Evolutionary conservation across 768 basidiomycete species (phyloP), one percentile per base, ranked within the genome.

Genomic region (Suillus paluster): DNA sequence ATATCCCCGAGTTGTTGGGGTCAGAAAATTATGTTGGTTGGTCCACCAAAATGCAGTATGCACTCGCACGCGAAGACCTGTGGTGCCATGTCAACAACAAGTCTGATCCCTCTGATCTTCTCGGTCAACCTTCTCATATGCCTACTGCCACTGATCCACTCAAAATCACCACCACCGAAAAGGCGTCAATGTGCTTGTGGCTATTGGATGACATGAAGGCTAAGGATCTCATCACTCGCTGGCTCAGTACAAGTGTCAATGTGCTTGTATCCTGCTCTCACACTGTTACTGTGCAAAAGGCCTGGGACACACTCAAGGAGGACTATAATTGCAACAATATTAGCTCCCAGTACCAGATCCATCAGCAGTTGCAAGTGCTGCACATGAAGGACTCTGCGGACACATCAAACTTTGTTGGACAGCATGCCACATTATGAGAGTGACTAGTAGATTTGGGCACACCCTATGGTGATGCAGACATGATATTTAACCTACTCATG

Each of bases 381-480:
- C 19, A 4, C 0, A 42, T 42, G 42, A 42, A 42, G 9, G 42
- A 42, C 9, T 42, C 42, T 2, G 42, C 42, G 1, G 42, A 42
- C n/a, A 19, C n/a, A 9, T n/a, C 42, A 3, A 42, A 42, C 1
- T n/a, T 9, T n/a, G 42, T 42, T 10, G 42, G 42, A 4, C 42
- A 42, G 2, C 42, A 42, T n/a, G 42, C 42, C 1, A 9, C n/a
- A 4, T 1, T 42, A 1, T 4, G 19, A 0, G n/a, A 42, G 9
- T 4, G 12, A 9, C n/a, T 42, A 0, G 19, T n/a, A 1, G 9
- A 42, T 1, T n/a, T 9, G 0, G 42, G 42, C 0, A 19, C 42
- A 8, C 19, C 10, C 19, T n/a, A 1, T 0, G 9, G 1, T n/a
- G n/a, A 42, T 10, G 4, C 9, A 8, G 42, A 42, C n/a, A 10